Evolutionary conservation across 805 yeast genomes (phyloP), one percentile per base, ranked within the genome.

Genomic region (Ogataea dorogensis): DNA sequence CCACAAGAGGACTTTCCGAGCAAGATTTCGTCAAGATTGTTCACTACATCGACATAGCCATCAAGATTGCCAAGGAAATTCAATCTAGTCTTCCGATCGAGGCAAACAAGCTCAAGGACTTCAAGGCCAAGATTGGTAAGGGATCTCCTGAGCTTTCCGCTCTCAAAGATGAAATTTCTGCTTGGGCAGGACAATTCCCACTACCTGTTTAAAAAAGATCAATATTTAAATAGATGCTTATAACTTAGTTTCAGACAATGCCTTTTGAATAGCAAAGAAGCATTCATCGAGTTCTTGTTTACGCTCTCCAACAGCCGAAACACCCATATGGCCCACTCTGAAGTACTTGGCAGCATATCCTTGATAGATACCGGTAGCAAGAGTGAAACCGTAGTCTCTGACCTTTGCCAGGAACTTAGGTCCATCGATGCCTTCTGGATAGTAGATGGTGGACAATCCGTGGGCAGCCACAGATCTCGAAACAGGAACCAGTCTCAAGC

Each of bases 301-400:
- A 36, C 65, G 62, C 24, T 64, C 69, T 49, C 79, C 77, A 40
- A 75, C 64, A 9, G 81, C 85, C 30, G 88, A 73, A 41, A 78
- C 80, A 45, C 97, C 96, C 98, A 91, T 91, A 66, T 89, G 98
- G 22, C 98, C 98, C 42, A 89, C 79, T 64, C 98, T 77, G 69
- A 91, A 86, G 67, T 89, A 89, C 60, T 82, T 80, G 41, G 83
- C 74, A 30, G 77, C 81, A 52, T 87, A 77, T 16, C 79, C 86
- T 61, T 77, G 80, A 66, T 85, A 91, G 47, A 89, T 82, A 40
- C 97, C 97, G 32, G 93, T 94, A 29, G 97, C 96, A 31, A 89
- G 73, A 16, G 81, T 76, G 54, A 84, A 76, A 13, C 88, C 89
- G 49, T 77, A 75, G 34, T 70, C 61, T 43, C 79, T 75, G 46